Evolutionary conservation across 73 alveolate species (phyloP).

Genomic region (Symbiodinium pilosum): DNA sequence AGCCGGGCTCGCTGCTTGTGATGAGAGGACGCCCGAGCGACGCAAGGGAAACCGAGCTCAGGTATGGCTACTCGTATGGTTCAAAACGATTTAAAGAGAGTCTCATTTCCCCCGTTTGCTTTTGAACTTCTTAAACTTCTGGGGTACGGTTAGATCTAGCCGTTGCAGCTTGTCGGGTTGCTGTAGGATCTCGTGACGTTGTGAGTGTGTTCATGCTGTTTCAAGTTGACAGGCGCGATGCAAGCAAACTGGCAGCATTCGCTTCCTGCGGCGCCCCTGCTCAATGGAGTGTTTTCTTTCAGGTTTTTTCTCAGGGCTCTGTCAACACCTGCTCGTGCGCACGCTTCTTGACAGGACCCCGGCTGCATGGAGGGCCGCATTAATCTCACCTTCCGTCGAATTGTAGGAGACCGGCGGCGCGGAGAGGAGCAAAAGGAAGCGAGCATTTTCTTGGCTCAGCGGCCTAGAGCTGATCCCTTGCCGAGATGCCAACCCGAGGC

Average conservation of each 20-base stretch:
- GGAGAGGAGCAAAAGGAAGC: slow-evolving; percentile 6
- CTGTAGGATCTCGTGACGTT: too few species aligned
- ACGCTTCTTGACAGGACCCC: background rate
- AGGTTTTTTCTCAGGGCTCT: background rate
- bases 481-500: slow-evolving; percentile 46
- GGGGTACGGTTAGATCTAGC: too few species aligned
- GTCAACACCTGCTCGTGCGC: too few species aligned
- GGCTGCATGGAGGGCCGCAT: slow-evolving; percentile 18
- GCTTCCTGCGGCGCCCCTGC: slow-evolving; percentile 6
- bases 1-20: slow-evolving; percentile 92
- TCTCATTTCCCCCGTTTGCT: too few species aligned
- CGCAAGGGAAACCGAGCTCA: too few species aligned
- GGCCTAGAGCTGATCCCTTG: background rate
- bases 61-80: too few species aligned
- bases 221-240: slow-evolving; percentile 57
- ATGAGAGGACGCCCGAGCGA: too few species aligned
- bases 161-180: too few species aligned
- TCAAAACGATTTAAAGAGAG: too few species aligned
- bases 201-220: too few species aligned
- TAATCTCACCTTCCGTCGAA: slow-evolving; percentile 89
- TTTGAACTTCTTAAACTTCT: too few species aligned
- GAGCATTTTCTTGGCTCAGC: background rate
- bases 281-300: background rate
- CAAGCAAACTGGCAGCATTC: slow-evolving; percentile 91
- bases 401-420: slow-evolving; percentile 54